Base-by-base conservation (phyloP, 139 green algal species). In the Chlamydomonas sphaeroides region DNA sequence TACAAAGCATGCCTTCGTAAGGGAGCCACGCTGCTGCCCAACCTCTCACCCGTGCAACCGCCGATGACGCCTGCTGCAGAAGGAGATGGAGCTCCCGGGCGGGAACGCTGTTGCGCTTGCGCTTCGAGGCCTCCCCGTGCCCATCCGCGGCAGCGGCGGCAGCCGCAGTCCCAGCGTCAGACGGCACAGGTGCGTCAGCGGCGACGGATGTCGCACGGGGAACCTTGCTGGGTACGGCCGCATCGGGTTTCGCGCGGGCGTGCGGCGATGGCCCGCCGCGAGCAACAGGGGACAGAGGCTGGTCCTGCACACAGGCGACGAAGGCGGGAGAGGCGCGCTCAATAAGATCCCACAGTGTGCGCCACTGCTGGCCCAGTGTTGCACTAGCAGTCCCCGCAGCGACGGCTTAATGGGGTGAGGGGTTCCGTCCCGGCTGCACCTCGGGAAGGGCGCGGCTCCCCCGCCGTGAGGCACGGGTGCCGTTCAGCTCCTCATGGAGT, bases 401-500 rank as follows among this genome's bases (percentile, higher is more conserved):
- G n/a, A n/a, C n/a, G n/a, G n/a, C 53, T 62, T 30, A 28, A 30
- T 62, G 53, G 21, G 21, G 28, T 5, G 53, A 18, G 20, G 53
- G 23, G 18, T 62, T 28, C 20, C 53, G 42, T 42, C n/a, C n/a
- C n/a, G n/a, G n/a, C n/a, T n/a, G n/a, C n/a, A 61, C 15, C 35
- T 77, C 45, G 45, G 45, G 45, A 14, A 53, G 41, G 32, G 49
- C 63, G 39, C 80, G 82, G 68, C 84, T 84, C 5, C 63, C 65
- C 20, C 89, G 87, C 5, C 80, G 85, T 14, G 70, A 76, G 42
- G 65, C 49, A 20, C 88, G 83, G 11, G 62, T 89, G 36, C 84
- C 87, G 41, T 93, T 93, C 6, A 93, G 85, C 75, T 93, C 81
- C 41, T 93, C 85, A 73, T 95, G 92, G 66, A 95, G 84, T 1